Evolutionary conservation across 805 yeast species (phyloP), one percentile per base, ranked within the genome.

Genomic region (Wickerhamomyces alni): DNA sequence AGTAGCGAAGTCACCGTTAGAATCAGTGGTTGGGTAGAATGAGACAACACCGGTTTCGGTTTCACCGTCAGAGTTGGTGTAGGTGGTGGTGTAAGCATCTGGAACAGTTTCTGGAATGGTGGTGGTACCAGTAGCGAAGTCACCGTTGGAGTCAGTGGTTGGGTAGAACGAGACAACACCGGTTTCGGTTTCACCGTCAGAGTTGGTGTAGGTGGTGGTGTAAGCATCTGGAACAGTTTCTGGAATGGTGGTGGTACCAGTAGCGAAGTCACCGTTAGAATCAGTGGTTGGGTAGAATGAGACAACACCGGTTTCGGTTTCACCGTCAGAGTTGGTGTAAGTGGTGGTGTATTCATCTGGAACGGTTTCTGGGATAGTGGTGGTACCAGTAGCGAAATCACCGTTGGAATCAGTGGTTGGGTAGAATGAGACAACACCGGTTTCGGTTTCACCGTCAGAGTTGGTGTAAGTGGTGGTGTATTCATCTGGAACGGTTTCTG

Each of bases 281-380:
- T 18, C 12, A 4, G 30, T 34, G 22, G 36, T 34, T 11, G 36
- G 17, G 17, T 17, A 18, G 30, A 13, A 18, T 10, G 19, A n/a
- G 13, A 26, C 30, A 17, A 34, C 30, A 34, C 25, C 36, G 13
- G 30, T 34, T 3, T 18, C 17, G 15, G 15, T 26, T 26, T 26
- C 29, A 26, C 29, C 29, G 12, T 26, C 29, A 6, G 29, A 26
- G 15, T 26, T 16, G 11, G 8, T n/a, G n/a, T 34, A 25, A 3
- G 30, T 26, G 11, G 36, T 34, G 17, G 30, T 26, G 18, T 34
- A 26, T 26, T 27, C 22, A 34, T 24, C 25, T 34, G 36, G 30
- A 17, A 34, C 30, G 15, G 35, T 32, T 8, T 16, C 12, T 17
- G 35, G 24, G 10, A 15, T 16, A 17, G 35, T 32, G 12, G 27